Evolutionary conservation across 192 early-diverging fungal genomes (phyloP), one percentile per base, ranked within the genome.

Genomic region (Phlyctochytrium bullatum): DNA sequence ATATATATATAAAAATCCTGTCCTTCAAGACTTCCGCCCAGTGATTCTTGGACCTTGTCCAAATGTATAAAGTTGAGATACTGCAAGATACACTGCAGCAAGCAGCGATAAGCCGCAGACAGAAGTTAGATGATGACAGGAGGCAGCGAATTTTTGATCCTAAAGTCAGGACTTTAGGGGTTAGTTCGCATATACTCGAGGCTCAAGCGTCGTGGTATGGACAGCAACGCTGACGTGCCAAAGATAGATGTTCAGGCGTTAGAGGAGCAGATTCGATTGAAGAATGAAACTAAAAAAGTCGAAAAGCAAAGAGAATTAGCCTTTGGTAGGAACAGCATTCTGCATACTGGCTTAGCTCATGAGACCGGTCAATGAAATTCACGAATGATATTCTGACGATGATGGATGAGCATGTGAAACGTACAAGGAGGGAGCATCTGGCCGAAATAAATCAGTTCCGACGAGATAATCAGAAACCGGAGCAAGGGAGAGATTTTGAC

Each of bases 21-120:
- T n/a, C n/a, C n/a, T n/a, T n/a, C n/a, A n/a, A n/a, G n/a, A n/a
- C n/a, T n/a, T n/a, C n/a, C n/a, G n/a, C n/a, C n/a, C n/a, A n/a
- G n/a, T n/a, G n/a, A n/a, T n/a, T n/a, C n/a, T n/a, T n/a, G n/a
- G n/a, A n/a, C n/a, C n/a, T n/a, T n/a, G n/a, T n/a, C n/a, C n/a
- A n/a, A n/a, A 86, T 86, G 83, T 86, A 86, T 75, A 84, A 80
- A 36, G 78, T 86, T 63, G 84, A 86, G 61, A 79, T 86, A 29
- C 75, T 70, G 1, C 60, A 72, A 16, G 80, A 83, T 52, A 72
- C 40, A 10, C 61, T 86, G 28, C 74, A 83, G 64, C 68, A 83
- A 32, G 82, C 77, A 12, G 82, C 84, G 12, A 85, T 85, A 36
- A 12, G 52, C 23, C 66, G 84, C 2, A 66, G 84, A 14, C 69